These are phyloP conservation scores for Collybia sordida DNA, from an alignment of 768 basidiomycete genomes.

Conservation along the genomic window DNA sequence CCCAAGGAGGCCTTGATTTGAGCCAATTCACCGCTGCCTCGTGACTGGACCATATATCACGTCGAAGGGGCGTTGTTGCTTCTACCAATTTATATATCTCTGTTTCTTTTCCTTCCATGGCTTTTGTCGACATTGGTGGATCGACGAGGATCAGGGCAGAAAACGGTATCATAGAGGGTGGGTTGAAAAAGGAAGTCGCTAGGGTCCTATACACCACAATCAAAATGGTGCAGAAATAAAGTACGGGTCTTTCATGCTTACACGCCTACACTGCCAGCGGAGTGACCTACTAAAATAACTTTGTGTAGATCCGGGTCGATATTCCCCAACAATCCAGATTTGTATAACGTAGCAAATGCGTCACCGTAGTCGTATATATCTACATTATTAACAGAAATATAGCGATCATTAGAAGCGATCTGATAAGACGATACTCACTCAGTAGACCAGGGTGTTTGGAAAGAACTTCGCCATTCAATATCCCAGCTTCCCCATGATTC, in stretches of 20 bases:
- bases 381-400: not conserved
- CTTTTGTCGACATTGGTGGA: slow-evolving; percentile 19
- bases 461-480: slow-evolving; percentile 28
- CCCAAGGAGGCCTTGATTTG: slow-evolving; percentile 21
- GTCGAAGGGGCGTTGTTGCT: slow-evolving; percentile 21
- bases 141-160: slow-evolving; percentile 24
- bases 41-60: slow-evolving; percentile 22
- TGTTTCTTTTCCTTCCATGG: slow-evolving; percentile 19
- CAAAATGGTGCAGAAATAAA: not conserved
- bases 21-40: slow-evolving; percentile 24
- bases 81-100: slow-evolving; percentile 25
- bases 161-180: slow-evolving; percentile 23
- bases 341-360: slow-evolving; percentile 23
- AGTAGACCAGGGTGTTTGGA: slow-evolving; percentile 15
- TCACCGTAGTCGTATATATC: slow-evolving; percentile 31
- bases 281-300: slow-evolving; percentile 29
- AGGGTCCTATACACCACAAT: slow-evolving; percentile 15
- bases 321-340: slow-evolving; percentile 22
- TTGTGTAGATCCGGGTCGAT: slow-evolving; percentile 20
- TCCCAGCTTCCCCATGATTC: slow-evolving; percentile 36
- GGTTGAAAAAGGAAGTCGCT: slow-evolving; percentile 24
- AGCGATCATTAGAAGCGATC: too few species aligned
- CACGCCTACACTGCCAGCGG: slow-evolving; percentile 29
- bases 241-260: slow-evolving; percentile 7
- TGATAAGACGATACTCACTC: slow-evolving; percentile 13